Evolutionary conservation across 805 yeast genomes (phyloP), one percentile per base, ranked within the genome.

Genomic region (Candida ascalaphidarum): DNA sequence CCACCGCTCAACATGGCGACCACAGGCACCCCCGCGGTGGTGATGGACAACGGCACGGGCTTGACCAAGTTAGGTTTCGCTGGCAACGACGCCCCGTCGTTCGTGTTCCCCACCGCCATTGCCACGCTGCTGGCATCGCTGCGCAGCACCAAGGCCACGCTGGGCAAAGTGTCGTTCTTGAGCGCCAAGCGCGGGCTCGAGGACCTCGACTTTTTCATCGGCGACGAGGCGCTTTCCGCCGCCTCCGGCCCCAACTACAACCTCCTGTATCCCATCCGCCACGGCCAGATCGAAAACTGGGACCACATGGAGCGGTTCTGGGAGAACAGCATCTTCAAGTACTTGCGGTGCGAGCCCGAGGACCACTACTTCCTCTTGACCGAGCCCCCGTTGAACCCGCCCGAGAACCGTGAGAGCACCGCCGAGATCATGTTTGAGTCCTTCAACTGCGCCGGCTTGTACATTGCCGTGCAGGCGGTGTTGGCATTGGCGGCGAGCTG

Each of bases 231-330:
- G 1, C 49, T 92, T 23, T 72, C 71, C 29, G 95, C 95, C 10
- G 81, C 96, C n/a, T 80, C 75, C 44, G 94, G 95, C 5, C 85
- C 95, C 14, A 66, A 84, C 17, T 92, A 92, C 58, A 80, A 88
- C 17, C 64, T 92, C 34, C 74, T 77, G 38, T 92, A 92, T 49
- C 98, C 98, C 12, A 86, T 92, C 36, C 81, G 86, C 56, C 98
- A 92, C 51, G 98, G 98, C 15, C 98, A 92, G 65, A 81, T 92
- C 38, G 98, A 92, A 57, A 85, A 92, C 56, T 92, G 98, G 98
- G 98, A 92, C 61, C 96, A 92, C 52, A 92, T 92, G 98, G 98
- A 92, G 58, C 72, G 98, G 52, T 89, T 86, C 58, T 92, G 98
- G 98, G 97, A 92, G 51, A 82, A 83, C 48, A 84, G 95, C 26